phyloP scores from a whole-genome alignment of 164 flowering plant genomes.

The Macadamia integrifolia region DNA sequence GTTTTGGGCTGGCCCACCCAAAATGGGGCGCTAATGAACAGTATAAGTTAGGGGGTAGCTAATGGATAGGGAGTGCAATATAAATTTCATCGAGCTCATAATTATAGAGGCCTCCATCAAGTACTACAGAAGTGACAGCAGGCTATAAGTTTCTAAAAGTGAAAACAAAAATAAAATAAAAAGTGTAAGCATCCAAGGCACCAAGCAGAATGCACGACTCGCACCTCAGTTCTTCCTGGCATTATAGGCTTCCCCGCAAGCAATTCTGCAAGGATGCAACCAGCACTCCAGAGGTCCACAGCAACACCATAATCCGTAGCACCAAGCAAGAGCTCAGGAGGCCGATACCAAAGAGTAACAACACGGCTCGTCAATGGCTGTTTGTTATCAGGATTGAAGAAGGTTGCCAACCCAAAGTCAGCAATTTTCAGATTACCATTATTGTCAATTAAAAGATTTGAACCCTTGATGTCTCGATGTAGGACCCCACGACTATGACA shows the following conservation, averaged over 20 bases:
- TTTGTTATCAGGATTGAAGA: conserved; percentile 42
- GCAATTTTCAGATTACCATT: conserved; percentile 72
- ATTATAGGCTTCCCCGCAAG: conserved; percentile 82
- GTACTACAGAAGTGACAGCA: no score
- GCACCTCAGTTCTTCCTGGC: conserved; percentile 98
- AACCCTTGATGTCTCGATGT: background rate
- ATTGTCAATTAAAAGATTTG: conserved; percentile 64
- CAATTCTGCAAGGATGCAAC: conserved; percentile 29
- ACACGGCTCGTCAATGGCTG: conserved; percentile 84
- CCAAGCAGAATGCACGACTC: no score
- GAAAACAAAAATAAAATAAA: no score
- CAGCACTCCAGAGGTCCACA: conserved; percentile 81
- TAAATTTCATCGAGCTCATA: no score
- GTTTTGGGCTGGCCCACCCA: no score
- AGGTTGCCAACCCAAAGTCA: conserved; percentile 83
- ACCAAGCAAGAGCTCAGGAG: conserved; percentile 58
- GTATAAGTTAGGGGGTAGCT: no score
- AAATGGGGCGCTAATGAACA: no score
- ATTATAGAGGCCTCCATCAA: no score
- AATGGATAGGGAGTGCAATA: no score
- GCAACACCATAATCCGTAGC: conserved; percentile 54
- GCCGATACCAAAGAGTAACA: conserved; percentile 31
- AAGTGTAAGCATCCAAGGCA: no score
- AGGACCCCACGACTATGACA: conserved; percentile 78
- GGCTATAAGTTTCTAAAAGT: no score